phyloP scores from a whole-genome alignment of 371 early-diverging fungal genomes.

The Smittium culicis region DNA sequence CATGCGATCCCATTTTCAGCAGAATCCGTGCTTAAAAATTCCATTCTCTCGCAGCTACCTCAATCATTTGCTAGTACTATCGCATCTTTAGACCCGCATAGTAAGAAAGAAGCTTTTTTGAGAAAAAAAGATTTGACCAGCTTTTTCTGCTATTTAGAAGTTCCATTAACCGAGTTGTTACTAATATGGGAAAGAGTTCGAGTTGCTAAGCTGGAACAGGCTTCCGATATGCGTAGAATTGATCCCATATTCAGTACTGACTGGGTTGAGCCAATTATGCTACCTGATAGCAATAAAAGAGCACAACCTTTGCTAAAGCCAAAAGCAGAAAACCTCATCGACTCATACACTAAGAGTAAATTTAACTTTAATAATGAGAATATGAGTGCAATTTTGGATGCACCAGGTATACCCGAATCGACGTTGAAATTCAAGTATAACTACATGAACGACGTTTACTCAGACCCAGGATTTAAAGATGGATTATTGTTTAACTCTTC shows the following conservation, averaged over 20 bases:
- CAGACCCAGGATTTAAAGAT: conserved; percentile 33
- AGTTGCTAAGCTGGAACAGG: conserved; percentile 12
- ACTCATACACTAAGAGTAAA: neutral
- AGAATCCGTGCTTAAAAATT: neutral
- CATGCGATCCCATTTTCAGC: conserved; percentile 3
- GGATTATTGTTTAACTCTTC: conserved; percentile 31
- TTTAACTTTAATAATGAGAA: neutral
- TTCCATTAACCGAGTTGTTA: conserved; percentile 9
- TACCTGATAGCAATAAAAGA: neutral
- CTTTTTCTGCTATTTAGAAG: neutral
- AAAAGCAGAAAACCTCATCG: neutral
- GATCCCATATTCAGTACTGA: conserved; percentile 3
- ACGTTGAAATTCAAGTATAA: conserved; percentile 22
- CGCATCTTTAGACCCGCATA: neutral
- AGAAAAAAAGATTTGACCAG: neutral
- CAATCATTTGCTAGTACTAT: neutral
- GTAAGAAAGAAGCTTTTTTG: neutral
- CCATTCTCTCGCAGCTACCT: neutral
- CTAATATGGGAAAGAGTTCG: conserved; percentile 10
- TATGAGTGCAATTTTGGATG: neutral
- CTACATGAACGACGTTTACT: conserved; percentile 22
- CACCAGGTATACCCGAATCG: conserved; percentile 14
- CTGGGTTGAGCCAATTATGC: neutral
- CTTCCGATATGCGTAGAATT: conserved; percentile 3
- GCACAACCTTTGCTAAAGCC: neutral